Evolutionary conservation across 495 filamentous ascomycete genomes (phyloP), one percentile per base, ranked within the genome.

Genomic region (Trypethelium eluteriae): DNA sequence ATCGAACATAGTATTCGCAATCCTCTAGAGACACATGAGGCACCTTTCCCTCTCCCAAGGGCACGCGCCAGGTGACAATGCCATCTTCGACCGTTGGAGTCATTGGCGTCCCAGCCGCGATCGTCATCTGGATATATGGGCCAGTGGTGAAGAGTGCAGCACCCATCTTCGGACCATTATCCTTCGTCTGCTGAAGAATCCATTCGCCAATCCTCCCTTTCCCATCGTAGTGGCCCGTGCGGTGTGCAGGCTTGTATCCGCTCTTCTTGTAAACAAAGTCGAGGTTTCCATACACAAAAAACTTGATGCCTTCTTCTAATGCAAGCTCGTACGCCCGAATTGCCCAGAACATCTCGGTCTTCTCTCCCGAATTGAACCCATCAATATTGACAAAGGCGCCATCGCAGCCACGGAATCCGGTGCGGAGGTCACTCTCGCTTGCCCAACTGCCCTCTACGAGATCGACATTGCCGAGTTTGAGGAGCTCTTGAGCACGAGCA

Each of bases 21-120:
- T 87, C 84, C 34, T 83, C 80, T 1, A 86, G 79, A 2, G 78
- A 66, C 1, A 84, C 76, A 62, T 79, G 78, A 38, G 78, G 70
- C 0, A 85, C 72, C 0, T 77, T 77, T 3, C 82, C 81, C 39
- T 79, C 64, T 18, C 70, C 68, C 2, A 84, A 70, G 0, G 82
- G 82, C 0, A 80, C 69, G 0, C 74, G 67, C 81, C 82, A 84
- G 0, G 75, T 79, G 2, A 79, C 73, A 12, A 78, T 71, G 10
- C 77, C 79, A 56, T 78, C 70, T 64, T 80, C 79, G 39, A 82
- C 70, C 0, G 41, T 68, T 0, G 79, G 76, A 32, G 70, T 67
- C 73, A 82, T 76, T 2, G 76, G 68, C 6, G 80, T 81, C 11
- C 44, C 2, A 0, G 36, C 38, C 6, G 72, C 74, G 25, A 83